Base-by-base conservation (phyloP, 495 filamentous ascomycete genomes). In the Oleoguttula mirabilis region DNA sequence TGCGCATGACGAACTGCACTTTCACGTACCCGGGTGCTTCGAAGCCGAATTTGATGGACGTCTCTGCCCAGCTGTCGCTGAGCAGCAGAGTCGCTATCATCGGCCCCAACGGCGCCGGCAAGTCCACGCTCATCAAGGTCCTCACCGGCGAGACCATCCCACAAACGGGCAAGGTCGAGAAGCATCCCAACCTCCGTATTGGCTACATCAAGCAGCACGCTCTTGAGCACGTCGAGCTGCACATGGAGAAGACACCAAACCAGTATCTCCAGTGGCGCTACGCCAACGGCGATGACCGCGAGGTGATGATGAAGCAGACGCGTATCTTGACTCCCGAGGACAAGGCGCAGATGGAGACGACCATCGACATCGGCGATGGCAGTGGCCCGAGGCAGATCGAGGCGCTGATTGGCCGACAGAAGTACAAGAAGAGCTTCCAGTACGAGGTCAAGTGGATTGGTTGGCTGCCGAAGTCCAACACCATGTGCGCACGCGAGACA, bases 151-250 rank as follows among this genome's bases (percentile, higher is more conserved):
- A 96, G 62, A 75, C 77, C 16, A 79, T 95, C 48, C 90, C 92
- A 1, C 83, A 87, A 50, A 58, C 59, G 19, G 92, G 92, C 34
- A 84, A 76, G 62, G 88, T 99, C 6, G 87, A 96, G 70, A 96
- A 96, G 68, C 92, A 99, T 58, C 92, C 92, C 55, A 96, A 96
- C 58, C 64, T 99, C 37, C 92, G 92, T 70, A 94, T 99, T 56
- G 92, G 92, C 34, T 96, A 96, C 70, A 94, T 96, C 71, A 94
- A 95, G 68, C 92, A 99, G 66, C 92, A 96, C 60, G 93, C 92
- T 15, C 74, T 99, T 10, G 90, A 99, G 69, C 90, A 96, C 74
- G 88, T 99, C 10, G 88, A 96, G 66, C 92, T 94, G 88, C 90
- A 99, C 57, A 72, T 99, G 51, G 90, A 99, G 61, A 96, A 96